Evolutionary conservation across 768 basidiomycete species (phyloP).

Genomic region (Amanita rubescens): DNA sequence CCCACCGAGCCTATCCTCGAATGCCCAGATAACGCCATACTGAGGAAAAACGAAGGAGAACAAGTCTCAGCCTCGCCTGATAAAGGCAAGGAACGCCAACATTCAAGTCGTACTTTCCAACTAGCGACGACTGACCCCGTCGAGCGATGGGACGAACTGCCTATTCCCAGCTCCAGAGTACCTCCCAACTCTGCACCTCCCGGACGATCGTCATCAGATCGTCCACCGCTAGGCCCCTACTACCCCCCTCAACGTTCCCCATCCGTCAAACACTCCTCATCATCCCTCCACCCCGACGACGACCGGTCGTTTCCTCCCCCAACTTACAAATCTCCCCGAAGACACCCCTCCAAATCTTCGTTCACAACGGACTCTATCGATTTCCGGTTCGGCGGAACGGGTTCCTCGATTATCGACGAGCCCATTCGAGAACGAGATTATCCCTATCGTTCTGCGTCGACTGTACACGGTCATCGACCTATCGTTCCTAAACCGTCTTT

Average conservation of each 20-base stretch:
- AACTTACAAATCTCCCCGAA: slow-evolving; percentile 1
- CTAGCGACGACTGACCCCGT: background rate
- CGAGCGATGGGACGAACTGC: background rate
- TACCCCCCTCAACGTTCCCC: background rate
- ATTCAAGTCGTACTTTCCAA: slow-evolving; percentile 3
- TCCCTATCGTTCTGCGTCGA: background rate
- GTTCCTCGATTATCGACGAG: background rate
- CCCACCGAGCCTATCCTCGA: slow-evolving; percentile 4
- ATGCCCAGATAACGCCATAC: background rate
- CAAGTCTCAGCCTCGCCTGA: background rate
- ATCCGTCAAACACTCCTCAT: slow-evolving; percentile 2
- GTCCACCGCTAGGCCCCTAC: background rate
- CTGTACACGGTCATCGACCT: background rate
- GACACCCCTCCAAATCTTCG: slow-evolving; percentile 2
- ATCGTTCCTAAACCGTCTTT: slow-evolving; percentile 1
- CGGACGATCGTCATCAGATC: background rate
- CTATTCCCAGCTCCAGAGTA: background rate
- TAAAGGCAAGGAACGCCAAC: slow-evolving; percentile 5
- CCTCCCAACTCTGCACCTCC: background rate
- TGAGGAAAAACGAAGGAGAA: background rate
- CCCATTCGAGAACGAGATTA: background rate
- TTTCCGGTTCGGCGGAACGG: background rate
- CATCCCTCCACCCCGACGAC: background rate
- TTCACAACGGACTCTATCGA: slow-evolving; percentile 1
- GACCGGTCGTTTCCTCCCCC: background rate